Percentiles rank a stretch among this genome's conserved stretches.
phyloP scores from a whole-genome alignment of 2,329 filamentous ascomycete species.

The Penicillium sp. region DNA sequence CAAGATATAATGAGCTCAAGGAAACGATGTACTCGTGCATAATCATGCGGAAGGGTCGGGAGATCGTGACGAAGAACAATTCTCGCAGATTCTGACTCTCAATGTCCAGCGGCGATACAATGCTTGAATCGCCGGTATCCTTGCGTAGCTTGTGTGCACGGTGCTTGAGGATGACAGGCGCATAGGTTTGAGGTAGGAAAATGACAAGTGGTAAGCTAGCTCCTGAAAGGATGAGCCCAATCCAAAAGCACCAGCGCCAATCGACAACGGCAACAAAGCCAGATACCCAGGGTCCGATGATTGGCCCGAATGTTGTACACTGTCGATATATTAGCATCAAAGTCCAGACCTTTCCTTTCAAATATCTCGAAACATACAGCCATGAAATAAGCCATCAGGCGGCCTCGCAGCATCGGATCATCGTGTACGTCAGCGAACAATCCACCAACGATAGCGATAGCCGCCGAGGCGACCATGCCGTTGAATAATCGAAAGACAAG shows the following conservation, averaged over 20 bases:
- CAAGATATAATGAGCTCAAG: conserved; percentile 65
- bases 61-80: conserved; percentile 60
- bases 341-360: neutral
- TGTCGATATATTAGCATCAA: conserved; percentile 10
- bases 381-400: conserved; percentile 44
- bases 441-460: conserved; percentile 46
- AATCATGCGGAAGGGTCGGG: conserved; percentile 68
- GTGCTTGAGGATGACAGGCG: conserved; percentile 55
- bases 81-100: conserved; percentile 49
- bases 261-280: conserved; percentile 44
- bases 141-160: conserved; percentile 58
- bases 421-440: conserved; percentile 48
- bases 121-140: conserved; percentile 52
- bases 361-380: conserved; percentile 26
- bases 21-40: conserved; percentile 68
- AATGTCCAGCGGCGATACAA: conserved; percentile 61
- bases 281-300: conserved; percentile 45
- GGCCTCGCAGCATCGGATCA: conserved; percentile 44
- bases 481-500: conserved; percentile 46
- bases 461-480: conserved; percentile 45
- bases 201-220: conserved; percentile 51
- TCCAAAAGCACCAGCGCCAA: conserved; percentile 54
- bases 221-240: conserved; percentile 63
- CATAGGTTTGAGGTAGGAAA: conserved; percentile 63
- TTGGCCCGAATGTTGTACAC: conserved; percentile 43